Evolutionary conservation across 352 stramenopile genomes (phyloP).

Genomic region (Phytophthora meadii): DNA sequence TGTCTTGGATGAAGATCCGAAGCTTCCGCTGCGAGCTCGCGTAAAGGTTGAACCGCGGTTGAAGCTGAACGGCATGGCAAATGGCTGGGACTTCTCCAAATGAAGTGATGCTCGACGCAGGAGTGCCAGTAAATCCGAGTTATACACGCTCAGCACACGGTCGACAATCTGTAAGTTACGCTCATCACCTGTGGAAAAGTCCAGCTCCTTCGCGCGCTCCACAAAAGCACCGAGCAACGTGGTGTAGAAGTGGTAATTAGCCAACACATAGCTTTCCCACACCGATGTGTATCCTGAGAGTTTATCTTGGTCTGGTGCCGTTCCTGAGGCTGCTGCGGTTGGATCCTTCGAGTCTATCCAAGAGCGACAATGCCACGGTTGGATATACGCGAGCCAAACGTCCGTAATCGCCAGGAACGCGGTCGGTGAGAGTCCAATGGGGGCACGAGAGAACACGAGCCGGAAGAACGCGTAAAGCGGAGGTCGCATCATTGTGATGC

Average conservation of each 20-base stretch:
- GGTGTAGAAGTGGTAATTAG: slow-evolving; percentile 92
- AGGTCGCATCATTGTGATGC: slow-evolving; percentile 69
- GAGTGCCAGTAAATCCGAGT: slow-evolving; percentile 66
- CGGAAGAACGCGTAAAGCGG: slow-evolving; percentile 87
- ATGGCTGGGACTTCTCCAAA: slow-evolving; percentile 75
- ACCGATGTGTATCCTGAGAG: slow-evolving; percentile 52
- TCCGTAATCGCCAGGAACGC: slow-evolving; percentile 84
- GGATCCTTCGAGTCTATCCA: slow-evolving; percentile 59
- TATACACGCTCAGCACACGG: slow-evolving; percentile 78
- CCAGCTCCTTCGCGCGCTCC: slow-evolving; percentile 83
- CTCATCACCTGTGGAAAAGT: slow-evolving; percentile 75
- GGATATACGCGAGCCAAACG: slow-evolving; percentile 88
- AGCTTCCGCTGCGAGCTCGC: slow-evolving; percentile 35
- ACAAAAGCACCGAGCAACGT: slow-evolving; percentile 82
- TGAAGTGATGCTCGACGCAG: slow-evolving; percentile 64
- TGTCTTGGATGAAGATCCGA: slow-evolving; percentile 37
- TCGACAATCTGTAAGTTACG: slow-evolving; percentile 69
- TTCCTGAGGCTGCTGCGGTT: slow-evolving; percentile 5
- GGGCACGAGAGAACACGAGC: slow-evolving; percentile 82
- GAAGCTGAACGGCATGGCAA: slow-evolving; percentile 56
- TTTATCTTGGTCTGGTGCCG: slow-evolving; percentile 8
- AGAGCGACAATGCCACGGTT: slow-evolving; percentile 80
- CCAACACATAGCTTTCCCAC: slow-evolving; percentile 85
- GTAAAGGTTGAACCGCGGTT: slow-evolving; percentile 34
- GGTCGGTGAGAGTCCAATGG: slow-evolving; percentile 80